Evolutionary conservation across 177 flowering plant species (phyloP), one percentile per base, ranked within the genome.

Genomic region (Vitis hybrid): DNA sequence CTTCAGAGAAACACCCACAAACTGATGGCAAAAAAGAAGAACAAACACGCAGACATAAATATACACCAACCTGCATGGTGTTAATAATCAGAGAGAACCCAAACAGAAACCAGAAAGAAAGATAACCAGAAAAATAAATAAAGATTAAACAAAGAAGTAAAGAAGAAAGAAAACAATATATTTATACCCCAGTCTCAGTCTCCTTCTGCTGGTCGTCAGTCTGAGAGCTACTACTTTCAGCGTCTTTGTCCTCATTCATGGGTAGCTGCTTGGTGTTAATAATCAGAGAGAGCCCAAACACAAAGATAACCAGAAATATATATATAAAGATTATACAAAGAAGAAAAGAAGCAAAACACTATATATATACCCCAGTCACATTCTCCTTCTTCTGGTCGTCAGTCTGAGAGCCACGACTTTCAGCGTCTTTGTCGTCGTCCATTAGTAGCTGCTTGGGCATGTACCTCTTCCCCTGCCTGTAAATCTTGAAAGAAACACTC

Each of bases 401-500:
- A 7, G 45, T 40, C 45, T 40, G 45, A 40, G 45, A 40, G 45
- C 45, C 45, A 40, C 5, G 1, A 40, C 45, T 40, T 40, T 0
- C 45, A 40, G 45, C 45, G 45, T 40, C 45, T 5, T 40, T 40
- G 45, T 40, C 30, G 4, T 26, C 30, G 30, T 26, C 30, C 30
- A 14, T 14, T 61, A 19, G 71, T 56, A 26, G 50, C 11, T 6
- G 34, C 48, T 70, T 64, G 3, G 71, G 80, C 9, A 49, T 17
- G 62, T 68, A 77, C 71, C 80, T 70, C 9, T 61, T 77, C 10
- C 80, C 74, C 30, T 34, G 23, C 65, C 54, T 77, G 2, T 74
- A 64, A 9, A 77, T 59, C 77, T 77, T 62, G 65, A 77, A 77
- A 15, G 77, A 77, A 12, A 77, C 69, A 60, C 80, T 77, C 80